Evolutionary conservation across 1,284 basidiomycete genomes (phyloP), one percentile per base, ranked within the genome.

Genomic region (Cryptococcus hybrid): DNA sequence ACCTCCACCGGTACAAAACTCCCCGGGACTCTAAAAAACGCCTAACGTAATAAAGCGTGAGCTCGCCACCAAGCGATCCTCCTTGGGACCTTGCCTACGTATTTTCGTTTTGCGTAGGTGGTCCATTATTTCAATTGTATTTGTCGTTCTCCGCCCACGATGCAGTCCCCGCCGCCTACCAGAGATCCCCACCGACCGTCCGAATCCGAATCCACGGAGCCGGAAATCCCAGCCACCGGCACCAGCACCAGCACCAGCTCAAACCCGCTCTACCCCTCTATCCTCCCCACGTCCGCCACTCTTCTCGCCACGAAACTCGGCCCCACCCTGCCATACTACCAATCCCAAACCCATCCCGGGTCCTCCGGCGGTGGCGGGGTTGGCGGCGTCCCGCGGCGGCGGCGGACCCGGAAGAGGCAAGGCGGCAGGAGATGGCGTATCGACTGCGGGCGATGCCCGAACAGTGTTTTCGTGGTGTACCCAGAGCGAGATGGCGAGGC

Each of bases 391-490:
- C 39, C 7, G n/a, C 43, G 47, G 49, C 52, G 8, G 38, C 44
- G 1, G 42, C 49, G 24, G 46, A 51, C 35, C 42, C 61, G 12
- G 15, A 43, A 36, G 44, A 55, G 24, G 9, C 24, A 7, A 18
- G 51, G 13, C 30, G 39, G 36, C 44, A 44, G n/a, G 24, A 9
- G 12, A 30, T 13, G 11, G 34, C 48, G 15, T 12, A 42, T 12
- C 18, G 11, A 6, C n/a, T 55, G 1, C 50, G 52, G 37, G 11
- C 46, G 2, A 58, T 70, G 37, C 71, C 71, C 9, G 74, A 76
- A 51, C 70, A 68, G 60, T 76, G 74, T 59, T 60, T 7, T 65
- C 71, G 5, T 74, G 69, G 55, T 75, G 73, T 51, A 59, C 63
- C 7, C 74, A 76, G 58, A 58, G 61, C 1, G 62, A 66, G 45